phyloP scores from a whole-genome alignment of 148 eudicot genomes.

The Cornus florida region DNA sequence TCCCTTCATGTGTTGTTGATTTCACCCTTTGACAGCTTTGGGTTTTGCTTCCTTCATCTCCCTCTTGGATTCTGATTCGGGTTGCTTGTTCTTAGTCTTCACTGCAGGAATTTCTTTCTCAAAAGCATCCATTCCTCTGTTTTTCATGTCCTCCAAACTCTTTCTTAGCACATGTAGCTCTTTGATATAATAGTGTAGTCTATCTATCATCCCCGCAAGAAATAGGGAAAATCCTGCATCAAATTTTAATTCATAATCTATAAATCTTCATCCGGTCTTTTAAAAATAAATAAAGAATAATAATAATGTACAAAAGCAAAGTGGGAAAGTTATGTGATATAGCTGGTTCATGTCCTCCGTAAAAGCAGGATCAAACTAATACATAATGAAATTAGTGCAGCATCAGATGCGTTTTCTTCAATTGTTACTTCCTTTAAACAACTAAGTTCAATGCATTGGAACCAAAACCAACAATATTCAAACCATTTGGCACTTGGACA shows the following conservation, averaged over 20 bases:
- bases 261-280: background rate
- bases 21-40: background rate
- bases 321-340: too few species aligned
- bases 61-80: background rate
- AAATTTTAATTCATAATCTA: background rate
- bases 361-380: too few species aligned
- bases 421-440: too few species aligned
- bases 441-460: too few species aligned
- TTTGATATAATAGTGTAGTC: constrained; percentile 56
- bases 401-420: too few species aligned
- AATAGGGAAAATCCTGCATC: constrained; percentile 51
- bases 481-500: too few species aligned
- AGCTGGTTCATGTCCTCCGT: too few species aligned
- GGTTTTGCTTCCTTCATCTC: background rate
- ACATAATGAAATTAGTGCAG: too few species aligned
- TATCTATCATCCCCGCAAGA: constrained; percentile 50
- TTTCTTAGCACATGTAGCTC: constrained; percentile 45
- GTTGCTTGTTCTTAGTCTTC: background rate
- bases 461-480: too few species aligned
- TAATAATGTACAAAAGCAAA: background rate
- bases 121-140: background rate
- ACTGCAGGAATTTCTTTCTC: background rate
- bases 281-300: too few species aligned
- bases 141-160: constrained; percentile 15
- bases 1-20: background rate